Conservation (phyloP, 257 asterid genomes). For the Hygrophila difformis region DNA sequence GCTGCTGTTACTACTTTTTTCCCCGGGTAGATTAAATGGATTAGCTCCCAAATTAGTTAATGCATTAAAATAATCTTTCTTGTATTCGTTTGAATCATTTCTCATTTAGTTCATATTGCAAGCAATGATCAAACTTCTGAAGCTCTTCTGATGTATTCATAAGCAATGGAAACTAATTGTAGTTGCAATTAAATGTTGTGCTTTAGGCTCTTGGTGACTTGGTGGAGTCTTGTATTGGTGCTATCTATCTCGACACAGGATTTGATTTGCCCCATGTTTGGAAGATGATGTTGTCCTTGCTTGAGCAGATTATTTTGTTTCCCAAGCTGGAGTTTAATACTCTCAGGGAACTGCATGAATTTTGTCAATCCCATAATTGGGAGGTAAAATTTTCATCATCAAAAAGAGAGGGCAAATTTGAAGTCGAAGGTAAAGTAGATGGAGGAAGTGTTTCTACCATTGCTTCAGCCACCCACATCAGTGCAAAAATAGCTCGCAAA, state of each 20-base stretch:
- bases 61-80: background rate
- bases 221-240: conserved; percentile 93
- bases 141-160: background rate
- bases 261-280: conserved; percentile 63
- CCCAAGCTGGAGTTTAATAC: conserved; percentile 64
- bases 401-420: conserved; percentile 39
- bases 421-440: conserved; percentile 45
- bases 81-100: no score
- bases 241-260: conserved; percentile 75
- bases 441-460: conserved; percentile 25
- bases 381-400: conserved; percentile 29
- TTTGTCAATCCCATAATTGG: conserved; percentile 66
- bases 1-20: no score
- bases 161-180: conserved; percentile 21
- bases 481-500: conserved; percentile 51
- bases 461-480: conserved; percentile 37
- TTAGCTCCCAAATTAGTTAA: background rate
- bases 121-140: background rate
- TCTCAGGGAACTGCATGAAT: conserved; percentile 62
- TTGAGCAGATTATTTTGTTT: conserved; percentile 55
- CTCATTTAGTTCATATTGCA: conserved; percentile 5
- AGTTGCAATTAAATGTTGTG: conserved; percentile 16
- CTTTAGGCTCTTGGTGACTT: conserved; percentile 92
- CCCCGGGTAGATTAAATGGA: background rate
- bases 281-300: conserved; percentile 53